Evolutionary conservation across 2,329 filamentous ascomycete species (phyloP), one percentile per base, ranked within the genome.

Genomic region (Byssothecium circinans): DNA sequence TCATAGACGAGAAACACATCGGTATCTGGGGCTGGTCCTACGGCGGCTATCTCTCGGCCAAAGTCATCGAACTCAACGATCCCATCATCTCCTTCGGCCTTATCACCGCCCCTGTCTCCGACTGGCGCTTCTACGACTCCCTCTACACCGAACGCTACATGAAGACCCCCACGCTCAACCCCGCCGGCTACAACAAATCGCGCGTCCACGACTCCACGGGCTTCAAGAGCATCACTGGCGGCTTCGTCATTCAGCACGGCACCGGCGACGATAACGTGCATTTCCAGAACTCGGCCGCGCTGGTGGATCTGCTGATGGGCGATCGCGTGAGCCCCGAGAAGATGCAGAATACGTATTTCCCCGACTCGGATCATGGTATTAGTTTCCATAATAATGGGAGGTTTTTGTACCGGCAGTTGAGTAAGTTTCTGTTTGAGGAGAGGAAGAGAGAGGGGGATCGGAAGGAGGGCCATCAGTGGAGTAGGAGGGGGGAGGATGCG

Each of bases 81-180:
- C 81, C 79, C 1, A 78, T 79, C 14, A 87, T 88, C 65, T 79
- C 81, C 0, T 77, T 84, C 7, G 85, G 78, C 0, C 67, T 87
- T 8, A 83, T 85, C 56, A 83, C 82, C 0, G 85, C 85, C 0
- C 85, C 85, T 0, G 84, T 88, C 0, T 77, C 76, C 2, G 85
- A 88, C 69, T 88, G 83, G 82, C 78, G 84, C 1, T 83, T 88
- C 71, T 88, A 88, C 67, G 84, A 88, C 65, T 80, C 77, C 45
- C 81, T 88, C 75, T 88, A 87, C 65, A 87, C 85, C 0, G 85
- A 88, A 67, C 79, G 85, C 30, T 88, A 86, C 71, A 88, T 88
- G 85, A 86, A 87, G 70, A 81, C 76, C 1, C 75, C 78, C 1
- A 69, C 73, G 2, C 68, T 71, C 33, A 88, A 88, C 60, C 71